These are phyloP conservation scores for Pseudotsuga menziesii DNA, from an alignment of 75 land plant genomes.

Conservation along the genomic window DNA sequence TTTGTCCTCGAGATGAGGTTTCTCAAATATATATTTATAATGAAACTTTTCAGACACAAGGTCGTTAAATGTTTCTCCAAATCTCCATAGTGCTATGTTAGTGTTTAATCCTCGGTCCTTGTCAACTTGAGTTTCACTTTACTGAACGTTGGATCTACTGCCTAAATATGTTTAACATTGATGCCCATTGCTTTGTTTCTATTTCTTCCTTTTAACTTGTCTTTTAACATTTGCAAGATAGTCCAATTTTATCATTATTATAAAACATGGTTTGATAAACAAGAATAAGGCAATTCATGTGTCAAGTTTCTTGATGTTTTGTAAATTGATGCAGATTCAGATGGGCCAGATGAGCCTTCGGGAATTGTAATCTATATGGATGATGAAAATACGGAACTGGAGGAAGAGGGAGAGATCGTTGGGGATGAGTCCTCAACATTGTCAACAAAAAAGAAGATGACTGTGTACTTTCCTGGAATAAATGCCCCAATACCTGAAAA, in stretches of 20 bases:
- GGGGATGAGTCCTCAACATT: conserved; percentile 22
- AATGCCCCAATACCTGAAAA: conserved; percentile 86
- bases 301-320: background rate
- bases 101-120: background rate
- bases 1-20: too few species aligned
- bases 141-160: background rate
- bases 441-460: conserved; percentile 44
- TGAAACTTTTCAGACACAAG: too few species aligned
- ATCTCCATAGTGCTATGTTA: background rate
- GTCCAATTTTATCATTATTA: background rate
- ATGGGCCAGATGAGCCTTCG: conserved; percentile 66
- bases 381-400: too few species aligned
- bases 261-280: background rate
- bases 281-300: too few species aligned
- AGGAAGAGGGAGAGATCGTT: conserved; percentile 63
- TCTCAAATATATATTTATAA: too few species aligned
- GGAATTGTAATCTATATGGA: conserved; percentile 23
- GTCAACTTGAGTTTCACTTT: background rate
- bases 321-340: conserved; percentile 31
- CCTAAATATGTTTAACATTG: background rate
- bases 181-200: background rate
- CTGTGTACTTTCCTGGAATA: conserved; percentile 78
- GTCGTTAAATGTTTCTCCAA: background rate
- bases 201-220: background rate
- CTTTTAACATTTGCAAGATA: background rate